Conservation (phyloP, 179 eudicot species). For the Gypsophila paniculata region DNA sequence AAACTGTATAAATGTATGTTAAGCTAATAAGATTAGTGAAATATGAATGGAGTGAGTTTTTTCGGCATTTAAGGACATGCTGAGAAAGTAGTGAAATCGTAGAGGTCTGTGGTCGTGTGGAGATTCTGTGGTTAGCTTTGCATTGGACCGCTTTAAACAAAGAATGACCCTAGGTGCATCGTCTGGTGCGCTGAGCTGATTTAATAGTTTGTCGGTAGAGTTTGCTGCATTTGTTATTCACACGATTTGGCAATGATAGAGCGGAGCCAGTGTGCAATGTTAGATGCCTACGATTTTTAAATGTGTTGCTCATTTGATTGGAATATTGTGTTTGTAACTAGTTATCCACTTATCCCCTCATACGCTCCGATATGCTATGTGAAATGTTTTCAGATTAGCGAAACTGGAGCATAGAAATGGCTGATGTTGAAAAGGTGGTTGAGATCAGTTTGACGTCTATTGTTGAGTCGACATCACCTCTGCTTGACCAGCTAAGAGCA, state of each 20-base stretch:
- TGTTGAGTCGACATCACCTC: conserved; percentile 32
- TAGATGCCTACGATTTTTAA: background rate
- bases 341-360: background rate
- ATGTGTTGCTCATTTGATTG: background rate
- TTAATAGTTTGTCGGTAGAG: background rate
- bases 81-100: background rate
- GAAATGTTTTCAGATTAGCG: conserved; percentile 28
- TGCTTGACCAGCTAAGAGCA: conserved; percentile 49
- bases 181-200: background rate
- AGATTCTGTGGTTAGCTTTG: background rate
- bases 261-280: no score
- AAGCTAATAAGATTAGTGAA: no score
- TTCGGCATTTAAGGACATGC: background rate
- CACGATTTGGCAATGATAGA: background rate
- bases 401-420: conserved; percentile 32
- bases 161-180: background rate
- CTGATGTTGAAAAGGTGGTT: conserved; percentile 30
- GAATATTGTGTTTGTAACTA: background rate
- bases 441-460: conserved; percentile 30
- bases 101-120: background rate
- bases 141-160: background rate
- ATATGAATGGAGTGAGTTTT: no score
- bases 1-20: no score
- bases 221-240: background rate
- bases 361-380: conserved; percentile 13